Evolutionary conservation across 306 rosid genomes (phyloP).

Genomic region (Pterocarpus santalinus): DNA sequence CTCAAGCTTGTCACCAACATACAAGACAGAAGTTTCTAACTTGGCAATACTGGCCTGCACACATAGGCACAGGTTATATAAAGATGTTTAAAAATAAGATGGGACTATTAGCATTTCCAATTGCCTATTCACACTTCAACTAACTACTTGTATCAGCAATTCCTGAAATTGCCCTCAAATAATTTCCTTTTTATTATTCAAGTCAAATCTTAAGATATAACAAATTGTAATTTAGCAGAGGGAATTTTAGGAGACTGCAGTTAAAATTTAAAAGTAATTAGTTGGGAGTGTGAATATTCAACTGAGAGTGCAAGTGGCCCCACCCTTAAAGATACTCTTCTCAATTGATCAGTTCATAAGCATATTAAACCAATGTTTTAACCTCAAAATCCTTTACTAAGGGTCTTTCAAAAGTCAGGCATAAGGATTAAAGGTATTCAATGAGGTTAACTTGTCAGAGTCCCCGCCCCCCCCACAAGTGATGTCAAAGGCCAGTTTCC

Average conservation of each 20-base stretch:
- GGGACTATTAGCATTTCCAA: conserved; percentile 5
- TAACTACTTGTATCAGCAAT: conserved; percentile 16
- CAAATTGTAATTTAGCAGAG: not conserved
- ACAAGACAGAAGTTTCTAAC: conserved; percentile 89
- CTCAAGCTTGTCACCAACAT: conserved; percentile 80
- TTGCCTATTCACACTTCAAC: conserved; percentile 23
- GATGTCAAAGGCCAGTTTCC: conserved; percentile 16
- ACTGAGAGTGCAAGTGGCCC: not conserved
- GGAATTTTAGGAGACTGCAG: conserved; percentile 2
- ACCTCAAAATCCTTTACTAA: not conserved
- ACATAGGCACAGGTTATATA: conserved; percentile 9
- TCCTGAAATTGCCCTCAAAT: conserved; percentile 2
- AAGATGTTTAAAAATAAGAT: conserved; percentile 30
- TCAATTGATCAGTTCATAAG: not conserved
- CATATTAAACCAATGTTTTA: conserved; percentile 2
- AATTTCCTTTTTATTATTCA: not conserved
- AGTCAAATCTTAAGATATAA: conserved; percentile 17
- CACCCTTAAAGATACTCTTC: conserved; percentile 15
- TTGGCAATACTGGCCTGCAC: conserved; percentile 92
- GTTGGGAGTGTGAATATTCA: conserved; percentile 6
- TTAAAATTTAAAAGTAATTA: conserved; percentile 12
- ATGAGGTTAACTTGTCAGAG: not conserved
- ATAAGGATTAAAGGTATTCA: conserved; percentile 13
- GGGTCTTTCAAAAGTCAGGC: no score
- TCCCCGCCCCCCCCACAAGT: not conserved